These are phyloP conservation scores for Aspergillus sp. DNA, from an alignment of 2,329 filamentous ascomycete species.

Conservation along the genomic window DNA sequence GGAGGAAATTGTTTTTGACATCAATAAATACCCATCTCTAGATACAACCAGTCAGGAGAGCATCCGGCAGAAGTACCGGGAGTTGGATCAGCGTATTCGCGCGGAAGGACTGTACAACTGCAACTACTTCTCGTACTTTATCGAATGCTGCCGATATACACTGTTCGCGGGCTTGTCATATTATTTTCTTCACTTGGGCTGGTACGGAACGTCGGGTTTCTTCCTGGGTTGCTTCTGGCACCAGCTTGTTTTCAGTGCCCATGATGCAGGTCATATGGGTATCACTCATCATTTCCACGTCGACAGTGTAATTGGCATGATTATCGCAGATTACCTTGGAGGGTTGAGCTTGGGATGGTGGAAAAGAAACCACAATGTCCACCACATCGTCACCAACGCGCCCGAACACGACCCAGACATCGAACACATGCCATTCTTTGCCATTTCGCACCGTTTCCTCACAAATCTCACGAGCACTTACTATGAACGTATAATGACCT, in stretches of 20 bases:
- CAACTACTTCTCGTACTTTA: slow-evolving; percentile 71
- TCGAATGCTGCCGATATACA: slow-evolving; percentile 67
- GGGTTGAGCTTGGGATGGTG: slow-evolving; percentile 93
- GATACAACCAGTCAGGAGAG: slow-evolving; percentile 65
- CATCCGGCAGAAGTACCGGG: slow-evolving; percentile 76
- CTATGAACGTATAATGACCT: slow-evolving; percentile 73
- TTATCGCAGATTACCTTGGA: slow-evolving; percentile 83
- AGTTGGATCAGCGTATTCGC: slow-evolving; percentile 63
- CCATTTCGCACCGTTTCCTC: slow-evolving; percentile 75
- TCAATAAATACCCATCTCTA: slow-evolving; percentile 71
- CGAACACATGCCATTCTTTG: slow-evolving; percentile 82
- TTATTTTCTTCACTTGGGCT: slow-evolving; percentile 53
- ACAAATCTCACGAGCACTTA: slow-evolving; percentile 68
- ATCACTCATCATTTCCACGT: slow-evolving; percentile 85
- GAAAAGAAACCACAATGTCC: slow-evolving; percentile 94
- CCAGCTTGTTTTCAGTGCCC: slow-evolving; percentile 85
- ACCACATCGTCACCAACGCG: slow-evolving; percentile 92
- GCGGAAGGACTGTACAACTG: slow-evolving; percentile 75
- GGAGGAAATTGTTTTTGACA: slow-evolving; percentile 67
- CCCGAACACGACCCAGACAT: slow-evolving; percentile 96
- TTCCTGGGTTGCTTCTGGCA: slow-evolving; percentile 86
- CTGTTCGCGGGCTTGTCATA: slow-evolving; percentile 59
- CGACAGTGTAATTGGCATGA: slow-evolving; percentile 79
- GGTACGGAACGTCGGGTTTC: slow-evolving; percentile 63
- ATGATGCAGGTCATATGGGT: slow-evolving; percentile 95